phyloP scores from a whole-genome alignment of 2,329 filamentous ascomycete genomes.

The Sporothrix brunneoviolacea region DNA sequence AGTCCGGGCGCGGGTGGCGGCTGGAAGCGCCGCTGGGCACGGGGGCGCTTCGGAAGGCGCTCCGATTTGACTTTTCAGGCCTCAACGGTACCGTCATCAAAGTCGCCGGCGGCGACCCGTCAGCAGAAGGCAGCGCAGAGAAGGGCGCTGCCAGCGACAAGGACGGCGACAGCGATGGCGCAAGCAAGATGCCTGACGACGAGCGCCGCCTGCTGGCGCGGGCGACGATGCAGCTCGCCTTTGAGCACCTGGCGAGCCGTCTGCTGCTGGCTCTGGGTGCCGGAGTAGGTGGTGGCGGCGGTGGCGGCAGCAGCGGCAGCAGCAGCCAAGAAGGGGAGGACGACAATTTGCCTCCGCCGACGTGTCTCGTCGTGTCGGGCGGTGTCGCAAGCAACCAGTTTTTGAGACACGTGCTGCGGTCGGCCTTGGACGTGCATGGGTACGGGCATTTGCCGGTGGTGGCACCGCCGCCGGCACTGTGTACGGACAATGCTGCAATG shows the following conservation, averaged over 20 bases:
- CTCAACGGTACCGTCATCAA: constrained; percentile 48
- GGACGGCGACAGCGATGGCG: too few species aligned
- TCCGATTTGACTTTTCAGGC: constrained; percentile 70
- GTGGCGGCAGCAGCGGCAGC: too few species aligned
- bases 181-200: constrained; percentile 42
- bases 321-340: too few species aligned
- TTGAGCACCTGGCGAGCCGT: constrained; percentile 78
- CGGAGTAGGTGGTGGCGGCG: constrained; percentile 1
- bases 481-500: constrained; percentile 97
- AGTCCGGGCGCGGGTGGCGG: constrained; percentile 48
- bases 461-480: constrained; percentile 70
- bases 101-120: constrained; percentile 22
- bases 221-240: constrained; percentile 71
- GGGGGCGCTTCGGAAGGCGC: constrained; percentile 39
- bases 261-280: constrained; percentile 58
- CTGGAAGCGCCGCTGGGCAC: constrained; percentile 57
- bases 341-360: constrained; percentile 15
- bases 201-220: constrained; percentile 65
- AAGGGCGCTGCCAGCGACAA: constrained; percentile 27
- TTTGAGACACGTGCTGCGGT: constrained; percentile 58
- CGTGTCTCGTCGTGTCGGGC: constrained; percentile 70
- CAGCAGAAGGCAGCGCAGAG: neutral
- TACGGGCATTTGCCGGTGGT: constrained; percentile 54
- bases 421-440: constrained; percentile 58
- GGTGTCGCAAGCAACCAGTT: constrained; percentile 85